A percentile compares a stretch with the other conserved stretches of the same genome.
Evolutionary conservation across 2,329 filamentous ascomycete species (phyloP).

Genomic region (Colletotrichum liaoningense): DNA sequence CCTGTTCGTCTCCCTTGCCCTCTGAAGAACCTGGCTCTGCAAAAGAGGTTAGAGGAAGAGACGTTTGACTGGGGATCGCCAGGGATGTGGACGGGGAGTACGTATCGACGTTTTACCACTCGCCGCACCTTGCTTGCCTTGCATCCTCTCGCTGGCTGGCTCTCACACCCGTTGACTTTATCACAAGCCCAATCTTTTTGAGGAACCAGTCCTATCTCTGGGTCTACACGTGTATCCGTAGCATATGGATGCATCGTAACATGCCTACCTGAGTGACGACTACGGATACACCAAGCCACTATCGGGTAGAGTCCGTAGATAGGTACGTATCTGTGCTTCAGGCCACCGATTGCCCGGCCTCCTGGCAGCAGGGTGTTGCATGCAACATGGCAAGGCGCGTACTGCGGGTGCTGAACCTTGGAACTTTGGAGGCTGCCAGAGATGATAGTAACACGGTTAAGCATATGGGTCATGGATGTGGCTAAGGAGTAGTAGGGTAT

Average conservation of each 20-base stretch:
- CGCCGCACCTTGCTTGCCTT: slow-evolving; percentile 2
- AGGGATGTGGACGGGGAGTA: neutral
- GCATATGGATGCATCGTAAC: neutral
- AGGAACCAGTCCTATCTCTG: neutral
- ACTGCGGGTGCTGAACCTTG: neutral
- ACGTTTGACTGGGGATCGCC: neutral
- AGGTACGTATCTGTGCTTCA: neutral
- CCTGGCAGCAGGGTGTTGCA: neutral
- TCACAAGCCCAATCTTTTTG: neutral
- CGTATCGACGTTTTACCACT: slow-evolving; percentile 14
- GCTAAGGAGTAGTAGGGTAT: neutral
- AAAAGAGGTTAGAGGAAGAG: slow-evolving; percentile 1
- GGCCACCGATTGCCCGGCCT: neutral
- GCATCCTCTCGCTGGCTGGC: neutral
- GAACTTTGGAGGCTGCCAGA: neutral
- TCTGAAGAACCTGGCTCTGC: slow-evolving; percentile 5
- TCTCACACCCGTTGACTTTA: neutral
- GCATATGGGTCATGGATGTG: neutral
- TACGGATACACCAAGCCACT: neutral
- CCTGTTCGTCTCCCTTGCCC: neutral
- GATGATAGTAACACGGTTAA: neutral
- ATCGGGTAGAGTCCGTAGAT: neutral
- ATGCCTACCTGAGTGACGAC: neutral
- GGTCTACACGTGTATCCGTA: neutral
- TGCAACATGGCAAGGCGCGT: slow-evolving; percentile 1